These are phyloP conservation scores for Kuraishia hungarica DNA, from an alignment of 805 yeast species.

Conservation along the genomic window DNA sequence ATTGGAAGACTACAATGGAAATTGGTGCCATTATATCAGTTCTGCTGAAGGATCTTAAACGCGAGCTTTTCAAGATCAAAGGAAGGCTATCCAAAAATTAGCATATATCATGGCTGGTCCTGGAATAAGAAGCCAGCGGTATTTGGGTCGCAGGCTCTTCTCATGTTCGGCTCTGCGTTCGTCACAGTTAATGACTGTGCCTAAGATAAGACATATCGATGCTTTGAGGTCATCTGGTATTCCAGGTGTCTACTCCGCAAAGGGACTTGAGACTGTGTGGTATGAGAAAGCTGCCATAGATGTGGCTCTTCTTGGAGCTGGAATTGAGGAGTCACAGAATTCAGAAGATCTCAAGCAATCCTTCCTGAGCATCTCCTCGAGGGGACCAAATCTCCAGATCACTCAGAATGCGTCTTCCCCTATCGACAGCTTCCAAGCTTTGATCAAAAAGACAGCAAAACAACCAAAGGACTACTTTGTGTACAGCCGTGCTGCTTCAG, in stretches of 20 bases:
- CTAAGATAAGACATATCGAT: slow-evolving; percentile 14
- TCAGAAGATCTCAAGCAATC: slow-evolving; percentile 16
- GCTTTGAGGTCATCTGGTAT: slow-evolving; percentile 26
- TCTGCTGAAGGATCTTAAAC: background rate
- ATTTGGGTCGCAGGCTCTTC: background rate
- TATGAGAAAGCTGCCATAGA: slow-evolving; percentile 31
- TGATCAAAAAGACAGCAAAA: slow-evolving; percentile 32
- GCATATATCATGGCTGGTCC: background rate
- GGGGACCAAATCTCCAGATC: background rate
- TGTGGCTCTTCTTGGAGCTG: slow-evolving; percentile 30
- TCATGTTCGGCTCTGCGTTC: background rate
- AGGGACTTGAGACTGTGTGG: slow-evolving; percentile 45
- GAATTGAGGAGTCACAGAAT: slow-evolving; percentile 21
- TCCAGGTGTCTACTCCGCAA: slow-evolving; percentile 37
- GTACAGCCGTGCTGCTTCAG: slow-evolving; percentile 34
- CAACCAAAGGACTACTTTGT: slow-evolving; percentile 35
- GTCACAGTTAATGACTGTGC: slow-evolving; percentile 7
- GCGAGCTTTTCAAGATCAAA: background rate
- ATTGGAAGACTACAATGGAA: background rate
- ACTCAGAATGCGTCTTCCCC: slow-evolving; percentile 1
- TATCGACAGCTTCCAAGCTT: slow-evolving; percentile 21
- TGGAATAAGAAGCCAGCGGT: background rate
- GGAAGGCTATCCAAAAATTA: background rate
- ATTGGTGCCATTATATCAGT: no score
- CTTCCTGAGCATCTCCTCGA: background rate